These are phyloP conservation scores for Albugo laibachii DNA, from an alignment of 352 stramenopile species.

Conservation along the genomic window DNA sequence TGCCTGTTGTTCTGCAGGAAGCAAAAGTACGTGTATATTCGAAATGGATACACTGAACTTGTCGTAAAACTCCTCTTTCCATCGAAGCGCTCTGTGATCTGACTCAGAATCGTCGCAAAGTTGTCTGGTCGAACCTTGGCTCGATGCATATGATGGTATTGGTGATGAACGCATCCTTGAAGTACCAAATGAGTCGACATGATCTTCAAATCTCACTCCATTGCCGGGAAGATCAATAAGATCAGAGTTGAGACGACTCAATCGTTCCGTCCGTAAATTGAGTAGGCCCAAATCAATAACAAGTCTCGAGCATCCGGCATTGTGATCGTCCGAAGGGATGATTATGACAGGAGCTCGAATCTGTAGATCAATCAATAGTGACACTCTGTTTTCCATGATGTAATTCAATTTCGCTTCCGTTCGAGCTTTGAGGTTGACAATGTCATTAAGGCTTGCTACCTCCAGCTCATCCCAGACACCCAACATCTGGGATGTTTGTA, in stretches of 20 bases:
- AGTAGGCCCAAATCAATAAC: constrained; percentile 70
- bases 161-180: constrained; percentile 13
- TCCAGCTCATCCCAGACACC: constrained; percentile 75
- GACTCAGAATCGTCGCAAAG: constrained; percentile 72
- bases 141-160: constrained; percentile 18
- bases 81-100: constrained; percentile 64
- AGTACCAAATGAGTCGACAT: too few species aligned
- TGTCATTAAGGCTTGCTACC: constrained; percentile 77
- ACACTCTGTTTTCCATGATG: constrained; percentile 71
- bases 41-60: constrained; percentile 71
- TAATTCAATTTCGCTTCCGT: constrained; percentile 80
- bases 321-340: constrained; percentile 58
- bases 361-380: constrained; percentile 51
- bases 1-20: constrained; percentile 40
- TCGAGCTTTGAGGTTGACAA: constrained; percentile 74
- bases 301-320: constrained; percentile 56
- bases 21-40: constrained; percentile 65
- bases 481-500: constrained; percentile 55
- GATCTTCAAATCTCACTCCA: not conserved
- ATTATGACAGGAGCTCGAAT: constrained; percentile 78
- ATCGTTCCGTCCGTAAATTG: constrained; percentile 59
- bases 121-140: constrained; percentile 37
- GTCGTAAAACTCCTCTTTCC: constrained; percentile 84
- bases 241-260: constrained; percentile 59
- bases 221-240: not conserved